A percentile compares a stretch with the other conserved stretches of the same genome.
Evolutionary conservation across 805 yeast genomes (phyloP).

Genomic region (Kockiozyma suomiensis): DNA sequence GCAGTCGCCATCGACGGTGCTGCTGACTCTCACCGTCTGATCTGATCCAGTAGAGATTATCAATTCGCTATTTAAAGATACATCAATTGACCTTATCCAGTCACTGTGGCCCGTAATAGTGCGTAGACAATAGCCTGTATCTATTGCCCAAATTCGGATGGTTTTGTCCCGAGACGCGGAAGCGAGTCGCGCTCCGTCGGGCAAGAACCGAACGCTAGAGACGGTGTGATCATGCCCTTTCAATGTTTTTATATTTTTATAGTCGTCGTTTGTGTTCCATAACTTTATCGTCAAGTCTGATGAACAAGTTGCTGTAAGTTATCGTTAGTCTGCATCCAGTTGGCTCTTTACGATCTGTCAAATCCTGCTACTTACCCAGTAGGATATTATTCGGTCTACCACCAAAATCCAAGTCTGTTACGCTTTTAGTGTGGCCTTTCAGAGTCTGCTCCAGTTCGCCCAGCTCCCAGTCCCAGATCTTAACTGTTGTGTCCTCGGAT

Average conservation of each 20-base stretch:
- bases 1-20: constrained; percentile 67
- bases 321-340: neutral
- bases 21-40: constrained; percentile 69
- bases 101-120: constrained; percentile 80
- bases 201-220: constrained; percentile 60
- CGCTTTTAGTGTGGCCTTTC: constrained; percentile 74
- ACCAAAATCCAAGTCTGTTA: constrained; percentile 63
- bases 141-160: constrained; percentile 73
- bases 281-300: constrained; percentile 62
- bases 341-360: neutral
- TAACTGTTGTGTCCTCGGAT: constrained; percentile 70
- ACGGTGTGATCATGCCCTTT: constrained; percentile 89
- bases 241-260: constrained; percentile 61
- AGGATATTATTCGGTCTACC: constrained; percentile 37
- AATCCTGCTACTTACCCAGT: constrained; percentile 12
- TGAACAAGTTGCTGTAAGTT: constrained; percentile 51
- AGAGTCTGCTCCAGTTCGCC: constrained; percentile 63
- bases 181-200: constrained; percentile 53
- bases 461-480: constrained; percentile 71
- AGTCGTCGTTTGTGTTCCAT: constrained; percentile 62
- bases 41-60: constrained; percentile 78
- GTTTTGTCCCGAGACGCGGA: constrained; percentile 91
- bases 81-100: constrained; percentile 74
- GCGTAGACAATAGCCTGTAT: constrained; percentile 64
- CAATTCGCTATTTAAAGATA: constrained; percentile 54